phyloP scores from a whole-genome alignment of 179 eudicot species.

The Heliamphora pulchella region DNA sequence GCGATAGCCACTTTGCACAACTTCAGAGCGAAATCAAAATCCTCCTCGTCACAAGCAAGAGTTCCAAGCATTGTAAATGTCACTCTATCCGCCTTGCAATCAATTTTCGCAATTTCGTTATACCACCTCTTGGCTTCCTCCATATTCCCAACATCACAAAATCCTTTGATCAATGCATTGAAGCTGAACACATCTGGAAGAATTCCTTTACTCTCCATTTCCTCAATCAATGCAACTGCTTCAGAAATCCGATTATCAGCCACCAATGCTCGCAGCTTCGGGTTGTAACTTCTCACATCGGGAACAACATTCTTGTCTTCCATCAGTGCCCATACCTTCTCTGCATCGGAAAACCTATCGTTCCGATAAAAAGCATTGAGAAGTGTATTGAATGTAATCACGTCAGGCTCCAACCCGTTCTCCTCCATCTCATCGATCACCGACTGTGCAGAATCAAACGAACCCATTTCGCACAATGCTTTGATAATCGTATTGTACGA shows the following conservation, averaged over 20 bases:
- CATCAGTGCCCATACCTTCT: conserved; percentile 40
- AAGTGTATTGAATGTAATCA: conserved; percentile 29
- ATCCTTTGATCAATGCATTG: conserved; percentile 36
- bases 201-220: conserved; percentile 25
- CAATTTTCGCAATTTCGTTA: conserved; percentile 19
- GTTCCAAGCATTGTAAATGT: conserved; percentile 24
- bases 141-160: conserved; percentile 25
- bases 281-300: conserved; percentile 26
- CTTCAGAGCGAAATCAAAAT: conserved; percentile 36
- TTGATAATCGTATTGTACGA: conserved; percentile 32
- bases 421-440: conserved; percentile 39
- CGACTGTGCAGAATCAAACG: conserved; percentile 28
- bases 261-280: conserved; percentile 29
- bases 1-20: conserved; percentile 31
- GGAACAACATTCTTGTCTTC: conserved; percentile 29
- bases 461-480: conserved; percentile 39
- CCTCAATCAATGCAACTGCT: conserved; percentile 29
- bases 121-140: conserved; percentile 34
- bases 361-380: conserved; percentile 27
- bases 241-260: conserved; percentile 25
- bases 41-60: conserved; percentile 31
- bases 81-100: conserved; percentile 18
- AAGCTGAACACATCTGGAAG: conserved; percentile 25
- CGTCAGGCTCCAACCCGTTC: conserved; percentile 28
- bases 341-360: conserved; percentile 23